phyloP scores from a whole-genome alignment of 1,284 basidiomycete genomes.

The Tremellales sp. region DNA sequence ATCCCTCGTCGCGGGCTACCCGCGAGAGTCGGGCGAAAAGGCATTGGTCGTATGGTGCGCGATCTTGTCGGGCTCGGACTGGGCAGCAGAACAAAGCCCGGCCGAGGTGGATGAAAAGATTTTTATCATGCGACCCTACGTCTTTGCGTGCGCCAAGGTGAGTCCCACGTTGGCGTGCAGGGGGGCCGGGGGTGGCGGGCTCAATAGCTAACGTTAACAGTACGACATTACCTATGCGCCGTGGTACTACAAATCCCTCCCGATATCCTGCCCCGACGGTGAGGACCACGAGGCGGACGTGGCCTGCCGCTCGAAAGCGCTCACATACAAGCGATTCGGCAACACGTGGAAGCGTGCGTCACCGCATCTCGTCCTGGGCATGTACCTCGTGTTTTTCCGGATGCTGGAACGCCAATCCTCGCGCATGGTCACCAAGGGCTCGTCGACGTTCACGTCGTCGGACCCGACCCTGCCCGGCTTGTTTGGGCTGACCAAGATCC shows the following conservation, averaged over 20 bases:
- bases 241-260: slow-evolving; percentile 48
- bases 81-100: slow-evolving; percentile 34
- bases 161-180: slow-evolving; percentile 13
- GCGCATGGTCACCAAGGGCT: slow-evolving; percentile 27
- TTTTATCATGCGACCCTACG: slow-evolving; percentile 53
- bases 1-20: slow-evolving; percentile 48
- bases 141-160: slow-evolving; percentile 54
- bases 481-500: slow-evolving; percentile 29
- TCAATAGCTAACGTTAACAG: slow-evolving; percentile 14
- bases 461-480: slow-evolving; percentile 17
- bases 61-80: slow-evolving; percentile 32
- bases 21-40: slow-evolving; percentile 41
- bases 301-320: slow-evolving; percentile 19
- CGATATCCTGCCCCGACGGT: slow-evolving; percentile 32
- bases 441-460: slow-evolving; percentile 16
- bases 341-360: slow-evolving; percentile 39
- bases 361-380: slow-evolving; percentile 34
- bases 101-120: slow-evolving; percentile 53
- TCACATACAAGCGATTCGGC: slow-evolving; percentile 43
- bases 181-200: neutral
- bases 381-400: slow-evolving; percentile 36
- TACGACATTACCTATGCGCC: slow-evolving; percentile 52
- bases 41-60: slow-evolving; percentile 38
- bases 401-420: slow-evolving; percentile 38
- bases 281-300: slow-evolving; percentile 20